A percentile compares a stretch with the other conserved stretches of the same genome.
Evolutionary conservation across 768 basidiomycete species (phyloP).

Genomic region (Tephrocybe rancida): DNA sequence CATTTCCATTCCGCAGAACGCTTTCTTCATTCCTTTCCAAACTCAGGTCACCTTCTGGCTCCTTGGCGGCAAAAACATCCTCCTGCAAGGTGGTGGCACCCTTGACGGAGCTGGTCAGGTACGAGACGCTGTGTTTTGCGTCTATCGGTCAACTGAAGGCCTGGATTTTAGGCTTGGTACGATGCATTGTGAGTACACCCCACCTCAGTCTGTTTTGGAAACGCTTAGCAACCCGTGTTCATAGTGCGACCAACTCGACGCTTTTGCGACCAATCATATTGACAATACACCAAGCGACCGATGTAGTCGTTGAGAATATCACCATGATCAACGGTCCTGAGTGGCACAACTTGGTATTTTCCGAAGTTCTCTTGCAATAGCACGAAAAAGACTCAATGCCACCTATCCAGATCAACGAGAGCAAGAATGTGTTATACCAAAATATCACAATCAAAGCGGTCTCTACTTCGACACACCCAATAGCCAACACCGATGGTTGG

Average conservation of each 20-base stretch:
- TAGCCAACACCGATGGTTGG: conserved; percentile 65
- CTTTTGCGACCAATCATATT: conserved; percentile 57
- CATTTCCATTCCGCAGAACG: conserved; percentile 37
- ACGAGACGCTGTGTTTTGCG: conserved; percentile 12
- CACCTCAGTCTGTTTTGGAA: background rate
- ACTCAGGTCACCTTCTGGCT: conserved; percentile 58
- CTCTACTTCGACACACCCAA: conserved; percentile 43
- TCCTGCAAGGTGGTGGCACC: conserved; percentile 61
- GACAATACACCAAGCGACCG: conserved; percentile 52
- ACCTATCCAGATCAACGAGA: conserved; percentile 44
- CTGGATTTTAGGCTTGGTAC: conserved; percentile 47
- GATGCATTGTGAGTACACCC: conserved; percentile 43
- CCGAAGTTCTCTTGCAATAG: background rate
- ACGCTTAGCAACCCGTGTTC: background rate
- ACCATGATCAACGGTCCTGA: conserved; percentile 51
- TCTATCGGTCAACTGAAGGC: background rate
- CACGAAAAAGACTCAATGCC: background rate
- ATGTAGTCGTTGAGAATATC: conserved; percentile 49
- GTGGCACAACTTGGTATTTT: conserved; percentile 51
- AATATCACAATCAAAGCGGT: conserved; percentile 48
- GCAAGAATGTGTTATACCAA: conserved; percentile 45
- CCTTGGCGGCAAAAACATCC: conserved; percentile 49
- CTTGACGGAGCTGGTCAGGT: conserved; percentile 69
- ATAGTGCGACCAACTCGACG: conserved; percentile 45
- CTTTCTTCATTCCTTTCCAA: conserved; percentile 55